phyloP scores from a whole-genome alignment of 2,329 filamentous ascomycete species.

The Pyrenophora teres region DNA sequence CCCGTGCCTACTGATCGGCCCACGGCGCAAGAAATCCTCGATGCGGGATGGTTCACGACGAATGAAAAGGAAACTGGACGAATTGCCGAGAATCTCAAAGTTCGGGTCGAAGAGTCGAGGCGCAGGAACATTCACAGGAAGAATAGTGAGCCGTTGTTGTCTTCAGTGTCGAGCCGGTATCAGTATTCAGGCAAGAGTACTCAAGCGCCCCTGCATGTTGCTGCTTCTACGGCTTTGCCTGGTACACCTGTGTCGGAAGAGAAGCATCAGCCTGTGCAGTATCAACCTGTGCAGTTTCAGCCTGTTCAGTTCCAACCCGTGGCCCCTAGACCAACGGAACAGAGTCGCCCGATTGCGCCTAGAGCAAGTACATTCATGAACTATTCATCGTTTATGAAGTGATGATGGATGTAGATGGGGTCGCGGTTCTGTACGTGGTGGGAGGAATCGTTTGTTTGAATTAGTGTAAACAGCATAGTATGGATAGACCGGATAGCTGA shows the following conservation, averaged over 20 bases:
- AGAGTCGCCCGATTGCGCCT: background rate
- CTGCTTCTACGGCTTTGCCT: background rate
- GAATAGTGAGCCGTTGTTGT: constrained; percentile 2
- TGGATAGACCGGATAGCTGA: too few relatives aligned
- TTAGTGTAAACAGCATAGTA: too few relatives aligned
- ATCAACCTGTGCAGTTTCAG: background rate
- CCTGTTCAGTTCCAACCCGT: constrained; percentile 2
- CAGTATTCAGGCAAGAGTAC: background rate
- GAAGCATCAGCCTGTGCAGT: background rate
- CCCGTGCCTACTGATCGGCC: constrained; percentile 13
- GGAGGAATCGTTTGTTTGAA: too few relatives aligned
- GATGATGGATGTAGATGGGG: background rate
- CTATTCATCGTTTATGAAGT: constrained; percentile 12
- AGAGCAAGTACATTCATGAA: constrained; percentile 10
- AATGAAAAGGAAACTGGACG: background rate
- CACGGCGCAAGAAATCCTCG: constrained; percentile 6
- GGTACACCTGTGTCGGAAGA: background rate
- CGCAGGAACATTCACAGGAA: constrained; percentile 5
- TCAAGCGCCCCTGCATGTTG: background rate
- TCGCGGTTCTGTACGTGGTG: too few relatives aligned
- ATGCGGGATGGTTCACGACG: constrained; percentile 8
- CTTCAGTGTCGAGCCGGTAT: background rate
- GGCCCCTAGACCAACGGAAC: background rate
- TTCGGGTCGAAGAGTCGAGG: background rate
- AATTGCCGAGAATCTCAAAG: constrained; percentile 2